phyloP scores from a whole-genome alignment of 805 yeast genomes.

The Zygosaccharomyces gambellarensis region DNA sequence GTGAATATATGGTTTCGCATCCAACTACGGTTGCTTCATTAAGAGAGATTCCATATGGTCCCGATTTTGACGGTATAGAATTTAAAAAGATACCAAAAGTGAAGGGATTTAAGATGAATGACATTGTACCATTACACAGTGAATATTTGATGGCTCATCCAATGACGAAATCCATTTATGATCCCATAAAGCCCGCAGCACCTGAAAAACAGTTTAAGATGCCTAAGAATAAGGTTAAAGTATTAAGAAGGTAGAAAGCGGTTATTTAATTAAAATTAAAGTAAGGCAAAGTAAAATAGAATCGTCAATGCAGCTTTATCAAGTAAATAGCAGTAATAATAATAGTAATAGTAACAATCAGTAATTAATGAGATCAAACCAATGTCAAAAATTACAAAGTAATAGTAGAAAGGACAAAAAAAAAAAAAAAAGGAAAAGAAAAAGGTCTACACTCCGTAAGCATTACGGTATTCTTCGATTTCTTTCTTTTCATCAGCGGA shows the following conservation, averaged over 20 bases:
- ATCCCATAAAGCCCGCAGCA: conserved; percentile 45
- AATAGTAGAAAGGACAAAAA: not conserved
- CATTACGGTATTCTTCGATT: conserved; percentile 52
- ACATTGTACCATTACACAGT: conserved; percentile 83
- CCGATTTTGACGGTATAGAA: conserved; percentile 51
- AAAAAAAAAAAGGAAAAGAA: not conserved
- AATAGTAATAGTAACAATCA: not conserved
- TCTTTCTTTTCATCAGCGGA: conserved; percentile 52
- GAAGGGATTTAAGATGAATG: conserved; percentile 81
- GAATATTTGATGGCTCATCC: conserved; percentile 80
- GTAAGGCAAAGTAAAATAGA: not conserved
- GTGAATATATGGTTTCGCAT: conserved; percentile 55
- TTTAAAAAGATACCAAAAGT: conserved; percentile 67
- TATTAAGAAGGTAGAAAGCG: conserved; percentile 28
- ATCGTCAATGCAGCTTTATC: conserved; percentile 11
- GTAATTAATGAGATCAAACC: conserved; percentile 7
- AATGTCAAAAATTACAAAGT: conserved; percentile 5
- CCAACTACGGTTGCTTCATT: conserved; percentile 68
- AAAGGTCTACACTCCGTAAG: conserved; percentile 33
- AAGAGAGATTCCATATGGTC: conserved; percentile 60
- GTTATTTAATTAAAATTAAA: not conserved
- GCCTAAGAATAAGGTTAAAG: conserved; percentile 33
- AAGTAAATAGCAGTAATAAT: conserved; percentile 5
- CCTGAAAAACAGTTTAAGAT: conserved; percentile 30
- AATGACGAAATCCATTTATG: conserved; percentile 65